Evolutionary conservation across 2,329 filamentous ascomycete genomes (phyloP), one percentile per base, ranked within the genome.

Genomic region (Colletotrichum australisinense): DNA sequence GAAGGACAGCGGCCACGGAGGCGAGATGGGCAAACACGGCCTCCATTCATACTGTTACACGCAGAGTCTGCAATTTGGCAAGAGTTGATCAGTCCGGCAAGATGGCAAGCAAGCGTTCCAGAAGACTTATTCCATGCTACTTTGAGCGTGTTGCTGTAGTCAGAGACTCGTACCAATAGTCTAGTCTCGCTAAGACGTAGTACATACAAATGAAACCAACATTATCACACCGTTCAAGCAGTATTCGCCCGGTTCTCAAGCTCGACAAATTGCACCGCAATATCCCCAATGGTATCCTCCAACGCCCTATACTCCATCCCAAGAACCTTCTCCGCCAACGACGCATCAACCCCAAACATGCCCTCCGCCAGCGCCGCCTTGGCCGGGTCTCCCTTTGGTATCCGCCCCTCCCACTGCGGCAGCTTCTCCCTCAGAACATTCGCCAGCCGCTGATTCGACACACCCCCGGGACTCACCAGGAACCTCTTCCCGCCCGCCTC

Each of bases 11-110:
- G 81, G 81, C 0, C 78, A 78, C 35, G 78, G 79, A 8, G 81
- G 81, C 14, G 81, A 82, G 76, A 76, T 82, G 32, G 81, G 81
- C 2, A 80, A 79, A 63, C 79, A 79, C 30, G 81, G 80, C 2
- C 66, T 82, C 9, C 74, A 80, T 26, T 80, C 80, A 28, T 82
- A 82, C 66, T 81, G 78, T 68, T 78, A 80, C 63, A 78, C 78
- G 19, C 77, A 81, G 75, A 79, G 74, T 22, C 57, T 81, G n/a
- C 81, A 81, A 38, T 79, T 80, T 22, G 76, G 77, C 7, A 81
- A 82, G 75, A 60, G 8, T 16, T 67, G 38, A 58, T 14, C 14
- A 58, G 26, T 9, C 7, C 3, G 9, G 16, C 9, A 2, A 4
- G 5, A 6, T 14, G n/a, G 11, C 12, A 42, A 26, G 26, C 16